Conservation (phyloP, 2,329 filamentous ascomycete genomes). For the Fusarium beomiforme region DNA sequence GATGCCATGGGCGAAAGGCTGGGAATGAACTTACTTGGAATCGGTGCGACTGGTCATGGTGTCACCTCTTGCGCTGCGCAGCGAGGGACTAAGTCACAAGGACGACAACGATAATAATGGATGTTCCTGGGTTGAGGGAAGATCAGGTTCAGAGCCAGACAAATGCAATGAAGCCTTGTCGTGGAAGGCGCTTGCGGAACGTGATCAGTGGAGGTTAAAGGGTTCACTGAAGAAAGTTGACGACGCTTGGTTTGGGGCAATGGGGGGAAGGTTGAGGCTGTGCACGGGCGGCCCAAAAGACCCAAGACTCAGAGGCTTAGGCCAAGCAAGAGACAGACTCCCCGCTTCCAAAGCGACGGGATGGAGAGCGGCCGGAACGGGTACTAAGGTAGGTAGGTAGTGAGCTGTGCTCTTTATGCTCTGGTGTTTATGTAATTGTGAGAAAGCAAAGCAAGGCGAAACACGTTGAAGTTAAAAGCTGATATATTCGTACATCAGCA, state of each 20-base stretch:
- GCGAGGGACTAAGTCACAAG: slow-evolving; percentile 42
- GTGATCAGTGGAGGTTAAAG: slow-evolving; percentile 22
- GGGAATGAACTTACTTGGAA: slow-evolving; percentile 47
- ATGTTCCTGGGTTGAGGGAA: slow-evolving; percentile 12
- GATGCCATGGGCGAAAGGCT: slow-evolving; percentile 22
- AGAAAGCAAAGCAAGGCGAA: slow-evolving; percentile 4
- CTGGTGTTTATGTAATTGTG: background rate
- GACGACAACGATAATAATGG: slow-evolving; percentile 28
- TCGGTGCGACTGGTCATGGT: slow-evolving; percentile 50
- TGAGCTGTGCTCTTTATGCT: background rate
- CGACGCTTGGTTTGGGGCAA: slow-evolving; percentile 39
- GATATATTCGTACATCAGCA: background rate
- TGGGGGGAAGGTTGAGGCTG: slow-evolving; percentile 44
- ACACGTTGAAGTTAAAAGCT: background rate
- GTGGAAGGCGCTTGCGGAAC: slow-evolving; percentile 24
- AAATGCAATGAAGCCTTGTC: slow-evolving; percentile 31
- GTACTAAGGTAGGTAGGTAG: slow-evolving; percentile 13
- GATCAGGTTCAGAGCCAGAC: slow-evolving; percentile 22
- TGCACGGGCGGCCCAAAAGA: slow-evolving; percentile 45
- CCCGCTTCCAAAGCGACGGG: slow-evolving; percentile 45
- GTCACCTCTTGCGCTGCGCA: slow-evolving; percentile 43
- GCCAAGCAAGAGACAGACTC: slow-evolving; percentile 34
- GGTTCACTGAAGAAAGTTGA: slow-evolving; percentile 41
- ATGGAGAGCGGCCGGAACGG: slow-evolving; percentile 41
- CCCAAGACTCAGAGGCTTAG: slow-evolving; percentile 13